phyloP scores from a whole-genome alignment of 192 early-diverging fungal genomes.

The Coemansia sp. region DNA sequence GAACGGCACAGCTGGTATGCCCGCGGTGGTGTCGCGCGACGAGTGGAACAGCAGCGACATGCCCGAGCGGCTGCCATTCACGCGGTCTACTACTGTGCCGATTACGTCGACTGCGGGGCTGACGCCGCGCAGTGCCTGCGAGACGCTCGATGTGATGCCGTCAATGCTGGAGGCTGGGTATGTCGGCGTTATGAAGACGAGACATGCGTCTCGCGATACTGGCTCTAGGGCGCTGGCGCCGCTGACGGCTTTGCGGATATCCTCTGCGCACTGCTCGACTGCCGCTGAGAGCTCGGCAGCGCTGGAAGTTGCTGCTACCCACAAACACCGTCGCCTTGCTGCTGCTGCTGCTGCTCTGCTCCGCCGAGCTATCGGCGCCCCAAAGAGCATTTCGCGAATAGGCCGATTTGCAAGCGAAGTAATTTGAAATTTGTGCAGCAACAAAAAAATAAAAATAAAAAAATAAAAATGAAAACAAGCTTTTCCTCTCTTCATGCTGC shows the following conservation, averaged over 20 bases:
- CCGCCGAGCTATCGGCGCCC: background rate
- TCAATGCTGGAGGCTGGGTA: background rate
- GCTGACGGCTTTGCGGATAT: background rate
- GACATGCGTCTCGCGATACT: background rate
- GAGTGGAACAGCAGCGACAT: constrained; percentile 33
- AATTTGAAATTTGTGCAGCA: too few relatives aligned
- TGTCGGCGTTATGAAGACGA: background rate
- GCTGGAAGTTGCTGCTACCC: constrained; percentile 34
- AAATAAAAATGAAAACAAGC: background rate
- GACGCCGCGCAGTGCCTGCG: background rate
- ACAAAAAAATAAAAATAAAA: too few relatives aligned
- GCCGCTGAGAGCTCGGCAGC: constrained; percentile 14
- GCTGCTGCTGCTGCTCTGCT: background rate
- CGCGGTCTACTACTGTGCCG: background rate
- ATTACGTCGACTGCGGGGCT: background rate
- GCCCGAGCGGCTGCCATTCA: background rate
- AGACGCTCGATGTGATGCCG: background rate
- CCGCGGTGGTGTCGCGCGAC: background rate
- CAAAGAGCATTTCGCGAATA: background rate
- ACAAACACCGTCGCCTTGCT: constrained; percentile 12
- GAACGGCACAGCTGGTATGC: constrained; percentile 13
- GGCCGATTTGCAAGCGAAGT: too few relatives aligned
- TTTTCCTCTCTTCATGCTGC: background rate
- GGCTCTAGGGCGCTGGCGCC: background rate
- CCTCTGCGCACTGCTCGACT: constrained; percentile 1